Base-by-base conservation (phyloP, 768 basidiomycete genomes). In the Rickenella mellea region DNA sequence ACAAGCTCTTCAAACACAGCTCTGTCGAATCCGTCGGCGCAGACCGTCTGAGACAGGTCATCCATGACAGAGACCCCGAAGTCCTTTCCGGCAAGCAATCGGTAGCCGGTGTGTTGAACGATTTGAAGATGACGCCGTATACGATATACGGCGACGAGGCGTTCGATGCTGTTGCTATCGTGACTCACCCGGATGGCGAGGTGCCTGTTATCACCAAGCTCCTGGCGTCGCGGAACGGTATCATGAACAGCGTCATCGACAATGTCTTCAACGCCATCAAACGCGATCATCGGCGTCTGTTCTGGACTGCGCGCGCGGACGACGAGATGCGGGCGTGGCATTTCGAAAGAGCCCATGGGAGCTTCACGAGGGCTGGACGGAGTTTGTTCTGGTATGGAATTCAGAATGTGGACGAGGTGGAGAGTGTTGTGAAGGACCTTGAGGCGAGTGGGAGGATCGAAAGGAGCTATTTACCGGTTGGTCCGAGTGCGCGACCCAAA, bases 101-200 rank as follows among this genome's bases (percentile, higher is more conserved):
- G 51, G 87, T 97, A 46, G 83, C 92, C 2, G 87, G 86, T 35
- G 82, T 93, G 27, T 74, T 99, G 55, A 79, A 74, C 56, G 76
- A 79, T 17, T 71, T 97, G 52, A 82, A 87, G 61, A 73, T 77
- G 49, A 76, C 80, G 0, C 87, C 91, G 0, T 93, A 83, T 70
- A 91, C 89, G 12, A 82, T 99, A 54, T 97, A 98, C 59, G 94
- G 91, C n/a, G 94, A 99, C 60, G 96, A 99, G 60, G 91, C 92
- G 7, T 75, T 97, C 47, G 94, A 99, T 54, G 90, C 88, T 27
- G 72, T 99, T 39, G 96, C 93, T 17, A 80, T 99, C 46, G 90
- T 99, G 27, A 82, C 88, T 5, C 89, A 90, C 59, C 94, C 96
- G 1, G 76, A 79, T 33, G 91, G 80, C 50, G 84, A 97, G 64